phyloP scores from a whole-genome alignment of 2,329 filamentous ascomycete genomes.

The Monosporascus sp. region DNA sequence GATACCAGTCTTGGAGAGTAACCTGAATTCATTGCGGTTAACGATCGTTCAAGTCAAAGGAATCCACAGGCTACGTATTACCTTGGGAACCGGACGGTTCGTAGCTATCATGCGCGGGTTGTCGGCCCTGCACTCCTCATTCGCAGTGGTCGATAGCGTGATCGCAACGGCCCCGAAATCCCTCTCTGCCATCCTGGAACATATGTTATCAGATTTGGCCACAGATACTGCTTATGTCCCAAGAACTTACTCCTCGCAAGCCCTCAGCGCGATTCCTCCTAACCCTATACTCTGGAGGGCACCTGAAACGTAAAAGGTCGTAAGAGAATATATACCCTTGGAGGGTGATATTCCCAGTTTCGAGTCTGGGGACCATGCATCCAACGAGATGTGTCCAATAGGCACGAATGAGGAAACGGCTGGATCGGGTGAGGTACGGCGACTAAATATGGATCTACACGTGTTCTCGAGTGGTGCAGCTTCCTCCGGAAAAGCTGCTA shows the following conservation, averaged over 20 bases:
- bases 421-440: conserved; percentile 10
- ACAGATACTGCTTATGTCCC: neutral
- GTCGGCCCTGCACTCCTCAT: conserved; percentile 9
- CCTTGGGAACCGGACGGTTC: conserved; percentile 9
- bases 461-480: conserved; percentile 9
- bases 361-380: conserved; percentile 10
- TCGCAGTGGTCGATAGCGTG: conserved; percentile 17
- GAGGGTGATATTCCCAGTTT: conserved; percentile 10
- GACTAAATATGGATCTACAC: conserved; percentile 11
- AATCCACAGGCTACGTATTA: neutral
- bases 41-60: neutral
- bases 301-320: conserved; percentile 19
- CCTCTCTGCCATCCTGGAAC: conserved; percentile 14
- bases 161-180: conserved; percentile 17
- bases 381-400: conserved; percentile 27
- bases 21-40: conserved; percentile 6
- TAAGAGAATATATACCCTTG: conserved; percentile 16
- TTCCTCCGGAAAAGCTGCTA: conserved; percentile 11
- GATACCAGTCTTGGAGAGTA: conserved; percentile 21
- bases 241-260: conserved; percentile 13
- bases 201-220: neutral
- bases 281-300: conserved; percentile 17
- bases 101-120: conserved; percentile 17
- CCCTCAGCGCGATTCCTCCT: conserved; percentile 13
- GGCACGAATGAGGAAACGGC: conserved; percentile 16